Base-by-base conservation (phyloP, 176 grass and related monocot genomes). In the Oryza punctata region DNA sequence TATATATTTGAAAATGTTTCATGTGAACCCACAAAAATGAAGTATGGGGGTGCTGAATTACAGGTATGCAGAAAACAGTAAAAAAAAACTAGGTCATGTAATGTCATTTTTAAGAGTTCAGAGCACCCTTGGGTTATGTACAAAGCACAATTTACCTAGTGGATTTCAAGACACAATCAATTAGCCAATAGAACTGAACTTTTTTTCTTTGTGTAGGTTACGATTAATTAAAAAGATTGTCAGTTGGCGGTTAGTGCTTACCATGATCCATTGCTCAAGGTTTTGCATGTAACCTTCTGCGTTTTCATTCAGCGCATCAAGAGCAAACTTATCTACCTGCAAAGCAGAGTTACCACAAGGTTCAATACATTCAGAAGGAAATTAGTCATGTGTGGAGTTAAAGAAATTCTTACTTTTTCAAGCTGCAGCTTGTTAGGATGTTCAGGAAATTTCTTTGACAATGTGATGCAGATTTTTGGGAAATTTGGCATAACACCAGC, bases 361-460 rank as follows among this genome's bases (percentile, higher is more conserved):
- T 72, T 47, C 40, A 75, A 70, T 49, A 45, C 77, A 87, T 26
- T 86, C 40, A 59, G 6, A 38, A 25, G 33, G 30, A 43, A 14
- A 59, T 5, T 37, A 25, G 37, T 8, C 41, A 18, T 25, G 18
- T 13, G 0, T 38, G 1, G 6, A 76, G 10, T 75, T 69, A 1
- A 81, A 81, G 14, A 82, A 35, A 80, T 40, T 59, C 80, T 92
- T 81, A 93, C 96, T 35, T 76, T 89, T 63, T 99, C 96, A 63
- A 99, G 85, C 78, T 99, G 96, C 84, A 99, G 81, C 80, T 90
- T 99, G 91, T 91, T 94, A 3, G 93, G 96, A 84, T 99, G 93
- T 84, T 99, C 96, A 8, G 96, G 93, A 46, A 99, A 96, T 71
- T 99, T 99, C 87, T 96, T 99, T 3, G 96, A 99, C 63, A 99